Evolutionary conservation across 805 yeast species (phyloP).

Genomic region (Scheffersomyces amazonensis): DNA sequence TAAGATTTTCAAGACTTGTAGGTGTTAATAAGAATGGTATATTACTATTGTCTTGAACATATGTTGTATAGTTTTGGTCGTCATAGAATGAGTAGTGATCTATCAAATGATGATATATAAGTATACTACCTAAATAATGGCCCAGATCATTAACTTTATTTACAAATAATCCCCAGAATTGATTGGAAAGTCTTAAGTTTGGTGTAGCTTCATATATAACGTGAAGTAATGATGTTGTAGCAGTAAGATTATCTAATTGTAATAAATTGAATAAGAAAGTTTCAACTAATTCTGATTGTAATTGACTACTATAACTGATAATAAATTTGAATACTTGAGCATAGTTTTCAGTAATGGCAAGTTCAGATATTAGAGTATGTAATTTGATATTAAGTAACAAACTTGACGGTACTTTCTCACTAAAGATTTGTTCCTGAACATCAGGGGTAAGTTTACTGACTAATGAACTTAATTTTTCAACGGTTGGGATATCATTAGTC

Average conservation of each 20-base stretch:
- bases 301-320: constrained; percentile 1
- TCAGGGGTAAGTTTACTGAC: not conserved
- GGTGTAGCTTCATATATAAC: constrained; percentile 12
- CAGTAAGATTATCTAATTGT: constrained; percentile 15
- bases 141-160: constrained; percentile 19
- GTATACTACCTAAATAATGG: constrained; percentile 27
- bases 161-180: constrained; percentile 31
- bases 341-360: not conserved
- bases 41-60: constrained; percentile 12
- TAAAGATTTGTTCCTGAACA: not conserved
- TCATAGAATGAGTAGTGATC: constrained; percentile 19
- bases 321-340: constrained; percentile 6
- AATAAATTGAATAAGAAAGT: constrained; percentile 18
- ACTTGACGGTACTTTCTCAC: no score
- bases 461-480: not conserved
- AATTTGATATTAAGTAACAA: constrained; percentile 1
- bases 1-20: constrained; percentile 19
- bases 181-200: constrained; percentile 22
- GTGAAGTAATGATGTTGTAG: constrained; percentile 26
- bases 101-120: constrained; percentile 35
- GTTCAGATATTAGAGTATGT: not conserved
- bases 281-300: constrained; percentile 16
- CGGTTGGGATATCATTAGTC: not conserved
- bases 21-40: constrained; percentile 35
- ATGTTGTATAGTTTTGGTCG: constrained; percentile 8